These are phyloP conservation scores for Fragaria ananassa DNA, from an alignment of 306 rosid species.

Conservation along the genomic window DNA sequence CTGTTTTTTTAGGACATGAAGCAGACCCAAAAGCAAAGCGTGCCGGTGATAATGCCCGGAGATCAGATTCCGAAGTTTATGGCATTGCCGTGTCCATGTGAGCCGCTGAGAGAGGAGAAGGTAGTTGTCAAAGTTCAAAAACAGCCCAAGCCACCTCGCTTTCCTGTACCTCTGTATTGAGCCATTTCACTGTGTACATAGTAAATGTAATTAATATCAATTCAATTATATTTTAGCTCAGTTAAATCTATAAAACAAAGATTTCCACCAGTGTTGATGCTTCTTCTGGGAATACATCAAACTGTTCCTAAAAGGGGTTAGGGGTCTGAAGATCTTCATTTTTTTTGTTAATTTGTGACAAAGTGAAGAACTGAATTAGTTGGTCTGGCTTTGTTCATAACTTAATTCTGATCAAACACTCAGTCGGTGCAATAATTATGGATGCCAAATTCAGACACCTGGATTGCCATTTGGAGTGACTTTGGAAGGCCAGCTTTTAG, in stretches of 20 bases:
- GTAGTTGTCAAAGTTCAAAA: slow-evolving; percentile 34
- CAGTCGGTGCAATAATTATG: neutral
- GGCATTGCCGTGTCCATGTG: slow-evolving; percentile 85
- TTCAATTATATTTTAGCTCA: slow-evolving; percentile 1
- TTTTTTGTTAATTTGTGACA: too few relatives aligned
- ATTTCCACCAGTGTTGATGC: slow-evolving; percentile 12
- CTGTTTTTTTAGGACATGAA: slow-evolving; percentile 36
- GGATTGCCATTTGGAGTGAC: slow-evolving; percentile 6
- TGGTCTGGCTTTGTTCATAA: neutral
- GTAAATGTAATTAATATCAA: neutral
- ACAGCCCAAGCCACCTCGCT: slow-evolving; percentile 54
- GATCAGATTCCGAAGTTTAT: slow-evolving; percentile 75
- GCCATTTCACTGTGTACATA: slow-evolving; percentile 15
- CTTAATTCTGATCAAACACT: neutral
- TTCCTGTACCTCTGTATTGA: slow-evolving; percentile 49
- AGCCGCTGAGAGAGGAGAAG: slow-evolving; percentile 47
- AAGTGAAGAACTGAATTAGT: too few relatives aligned
- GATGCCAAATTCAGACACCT: neutral
- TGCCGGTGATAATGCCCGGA: slow-evolving; percentile 92
- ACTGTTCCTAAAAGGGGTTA: neutral
- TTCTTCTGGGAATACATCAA: neutral
- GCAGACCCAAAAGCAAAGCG: slow-evolving; percentile 42
- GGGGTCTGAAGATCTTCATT: too few relatives aligned
- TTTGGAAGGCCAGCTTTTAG: neutral
- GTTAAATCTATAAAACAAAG: neutral